Conservation (phyloP, 2,329 filamentous ascomycete species). For the Pseudogymnoascus sp. region DNA sequence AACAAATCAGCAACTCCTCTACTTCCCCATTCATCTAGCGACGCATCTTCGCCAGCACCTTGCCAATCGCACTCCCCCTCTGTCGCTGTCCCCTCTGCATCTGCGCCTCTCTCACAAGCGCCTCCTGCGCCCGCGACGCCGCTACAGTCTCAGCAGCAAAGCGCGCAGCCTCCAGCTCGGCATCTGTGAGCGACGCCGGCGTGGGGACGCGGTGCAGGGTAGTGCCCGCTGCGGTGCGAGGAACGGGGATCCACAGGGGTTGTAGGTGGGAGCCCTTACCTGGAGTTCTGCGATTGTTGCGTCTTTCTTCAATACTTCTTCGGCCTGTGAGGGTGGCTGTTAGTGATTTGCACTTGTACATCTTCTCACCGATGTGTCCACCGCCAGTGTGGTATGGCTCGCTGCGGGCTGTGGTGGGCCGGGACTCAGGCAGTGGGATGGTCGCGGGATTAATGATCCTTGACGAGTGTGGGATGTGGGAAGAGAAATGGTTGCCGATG, state of each 20-base stretch:
- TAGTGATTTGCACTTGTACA: constrained; percentile 2
- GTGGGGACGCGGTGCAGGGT: neutral
- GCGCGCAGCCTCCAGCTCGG: neutral
- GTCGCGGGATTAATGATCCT: neutral
- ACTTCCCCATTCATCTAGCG: neutral
- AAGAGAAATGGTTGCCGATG: neutral
- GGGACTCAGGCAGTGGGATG: neutral
- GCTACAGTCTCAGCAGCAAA: neutral
- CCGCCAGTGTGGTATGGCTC: neutral
- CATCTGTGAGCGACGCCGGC: neutral
- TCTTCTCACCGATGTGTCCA: neutral
- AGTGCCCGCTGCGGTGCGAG: neutral
- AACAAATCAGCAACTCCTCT: neutral
- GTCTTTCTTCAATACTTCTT: constrained; percentile 4
- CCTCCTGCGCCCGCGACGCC: neutral
- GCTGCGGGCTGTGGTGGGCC: neutral
- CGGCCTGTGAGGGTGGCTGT: neutral
- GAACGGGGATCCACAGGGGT: neutral
- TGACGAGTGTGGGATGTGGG: neutral
- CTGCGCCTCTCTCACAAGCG: neutral
- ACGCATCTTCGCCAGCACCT: neutral
- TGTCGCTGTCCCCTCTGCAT: neutral
- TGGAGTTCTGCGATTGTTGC: constrained; percentile 1
- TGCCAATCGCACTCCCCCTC: neutral
- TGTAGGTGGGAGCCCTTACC: neutral